Percentiles rank a stretch among this genome's conserved stretches.
Conservation (phyloP, 2,329 filamentous ascomycete species). For the Thelonectria rubi region DNA sequence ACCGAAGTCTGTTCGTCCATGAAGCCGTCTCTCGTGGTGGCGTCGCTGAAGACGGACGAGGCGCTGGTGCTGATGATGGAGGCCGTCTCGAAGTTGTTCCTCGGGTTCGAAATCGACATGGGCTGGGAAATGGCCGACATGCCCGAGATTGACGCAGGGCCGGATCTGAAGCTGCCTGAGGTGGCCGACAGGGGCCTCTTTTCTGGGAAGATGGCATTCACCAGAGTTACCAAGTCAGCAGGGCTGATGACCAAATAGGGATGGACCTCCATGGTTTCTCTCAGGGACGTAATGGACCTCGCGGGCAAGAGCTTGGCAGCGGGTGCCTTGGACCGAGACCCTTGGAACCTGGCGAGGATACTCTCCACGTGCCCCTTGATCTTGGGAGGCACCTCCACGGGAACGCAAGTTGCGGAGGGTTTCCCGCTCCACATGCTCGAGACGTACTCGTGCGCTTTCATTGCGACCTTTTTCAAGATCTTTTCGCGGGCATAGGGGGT, state of each 20-base stretch:
- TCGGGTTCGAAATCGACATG: slow-evolving; percentile 67
- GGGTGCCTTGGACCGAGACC: slow-evolving; percentile 58
- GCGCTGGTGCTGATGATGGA: slow-evolving; percentile 78
- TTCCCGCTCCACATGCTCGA: slow-evolving; percentile 79
- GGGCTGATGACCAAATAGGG: slow-evolving; percentile 83
- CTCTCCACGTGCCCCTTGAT: slow-evolving; percentile 76
- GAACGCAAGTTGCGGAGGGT: slow-evolving; percentile 61
- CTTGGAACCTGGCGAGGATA: slow-evolving; percentile 72
- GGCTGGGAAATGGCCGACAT: slow-evolving; percentile 74
- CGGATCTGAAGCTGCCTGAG: slow-evolving; percentile 70
- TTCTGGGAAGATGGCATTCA: slow-evolving; percentile 86
- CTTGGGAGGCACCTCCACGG: slow-evolving; percentile 62
- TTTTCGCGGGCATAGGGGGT: slow-evolving; percentile 89
- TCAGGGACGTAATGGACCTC: slow-evolving; percentile 74
- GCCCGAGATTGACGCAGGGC: slow-evolving; percentile 72
- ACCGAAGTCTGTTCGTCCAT: slow-evolving; percentile 63
- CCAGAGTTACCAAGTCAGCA: slow-evolving; percentile 79
- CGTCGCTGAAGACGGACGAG: slow-evolving; percentile 77
- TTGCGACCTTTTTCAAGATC: slow-evolving; percentile 80
- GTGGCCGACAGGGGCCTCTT: slow-evolving; percentile 70
- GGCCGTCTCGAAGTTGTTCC: slow-evolving; percentile 69
- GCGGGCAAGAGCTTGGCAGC: slow-evolving; percentile 72
- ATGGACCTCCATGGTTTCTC: slow-evolving; percentile 81
- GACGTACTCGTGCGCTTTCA: slow-evolving; percentile 80
- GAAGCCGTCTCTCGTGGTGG: slow-evolving; percentile 69